Evolutionary conservation across 805 yeast genomes (phyloP), one percentile per base, ranked within the genome.

Genomic region (Metschnikowia henanensis): DNA sequence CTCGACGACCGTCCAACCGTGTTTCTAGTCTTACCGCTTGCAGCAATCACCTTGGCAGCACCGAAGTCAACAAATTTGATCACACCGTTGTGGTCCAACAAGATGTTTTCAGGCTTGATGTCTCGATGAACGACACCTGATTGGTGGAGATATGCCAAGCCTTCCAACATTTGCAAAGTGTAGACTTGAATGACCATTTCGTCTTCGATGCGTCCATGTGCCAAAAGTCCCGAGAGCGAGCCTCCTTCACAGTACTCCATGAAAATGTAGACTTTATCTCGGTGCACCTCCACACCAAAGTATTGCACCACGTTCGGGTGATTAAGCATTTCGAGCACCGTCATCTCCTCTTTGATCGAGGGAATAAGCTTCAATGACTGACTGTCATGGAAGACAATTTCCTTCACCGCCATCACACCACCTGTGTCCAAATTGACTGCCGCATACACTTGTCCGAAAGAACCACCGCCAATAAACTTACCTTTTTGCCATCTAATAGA

Each of bases 161-260:
- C 99, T 69, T 94, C 98, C 35, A 94, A 76, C 86, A 94, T 80
- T 61, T 94, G 97, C 45, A 92, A 66, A 0, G 97, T 81, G 61
- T 91, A 92, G 22, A 91, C 84, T 62, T 90, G 96, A 23, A 89
- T 83, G 7, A 94, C 94, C 64, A 87, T 76, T 61, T 94, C 99
- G 64, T 94, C 98, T 60, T 90, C 97, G 55, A 94, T 90, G 47
- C 97, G 72, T 8, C 99, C 98, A 60, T 90, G 94, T 45, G 87
- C 90, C 48, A 94, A 72, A 35, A 91, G 68, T 6, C 87, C 80
- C 0, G 96, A 89, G 45, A 94, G 71, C 0, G 98, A 91, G 1
- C 98, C 98, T 30, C 97, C 91, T 55, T 91, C 95, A 70, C 99
- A 94, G 66, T 79, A 91, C 65, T 94, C 99, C 99, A 94, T 94